Conservation (phyloP, 2,329 filamentous ascomycete species). For the Fusarium sp. region DNA sequence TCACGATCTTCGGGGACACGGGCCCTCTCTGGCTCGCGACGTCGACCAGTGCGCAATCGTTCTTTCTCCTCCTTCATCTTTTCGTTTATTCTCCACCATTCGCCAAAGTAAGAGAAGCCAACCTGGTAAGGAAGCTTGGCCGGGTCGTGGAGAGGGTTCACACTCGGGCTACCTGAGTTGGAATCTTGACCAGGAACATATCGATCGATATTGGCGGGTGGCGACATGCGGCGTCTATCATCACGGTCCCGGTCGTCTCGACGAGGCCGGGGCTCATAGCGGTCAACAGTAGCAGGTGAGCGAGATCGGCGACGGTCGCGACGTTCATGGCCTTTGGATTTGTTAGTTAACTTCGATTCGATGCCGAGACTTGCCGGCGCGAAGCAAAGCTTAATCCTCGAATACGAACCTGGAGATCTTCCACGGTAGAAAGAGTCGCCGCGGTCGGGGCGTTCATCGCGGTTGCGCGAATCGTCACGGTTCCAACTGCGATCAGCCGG, state of each 20-base stretch:
- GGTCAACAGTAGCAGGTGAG: conserved; percentile 76
- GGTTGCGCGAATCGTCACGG: conserved; percentile 63
- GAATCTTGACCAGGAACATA: conserved; percentile 81
- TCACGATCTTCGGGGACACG: conserved; percentile 79
- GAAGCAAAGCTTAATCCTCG: not conserved
- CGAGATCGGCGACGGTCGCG: conserved; percentile 73
- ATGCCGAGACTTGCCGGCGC: not conserved
- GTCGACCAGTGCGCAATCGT: conserved; percentile 73
- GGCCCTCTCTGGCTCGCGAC: conserved; percentile 71
- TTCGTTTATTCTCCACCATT: conserved; percentile 88
- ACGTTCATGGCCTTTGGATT: conserved; percentile 63
- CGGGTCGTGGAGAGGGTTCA: conserved; percentile 78
- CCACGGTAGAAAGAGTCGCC: conserved; percentile 72
- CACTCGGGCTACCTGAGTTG: conserved; percentile 53
- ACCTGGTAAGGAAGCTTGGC: conserved; percentile 81
- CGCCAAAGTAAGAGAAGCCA: conserved; percentile 85
- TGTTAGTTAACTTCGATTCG: conserved; percentile 2
- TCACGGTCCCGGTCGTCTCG: conserved; percentile 75
- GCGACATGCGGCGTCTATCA: conserved; percentile 70
- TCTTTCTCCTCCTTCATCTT: conserved; percentile 86
- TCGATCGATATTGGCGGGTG: conserved; percentile 81
- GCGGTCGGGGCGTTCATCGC: conserved; percentile 59
- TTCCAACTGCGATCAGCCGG: conserved; percentile 65
- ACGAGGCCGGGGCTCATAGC: conserved; percentile 77
- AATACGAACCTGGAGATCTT: conserved; percentile 75